Base-by-base conservation (phyloP, 1,284 basidiomycete genomes). In the Lentinula novae-zelandiae region DNA sequence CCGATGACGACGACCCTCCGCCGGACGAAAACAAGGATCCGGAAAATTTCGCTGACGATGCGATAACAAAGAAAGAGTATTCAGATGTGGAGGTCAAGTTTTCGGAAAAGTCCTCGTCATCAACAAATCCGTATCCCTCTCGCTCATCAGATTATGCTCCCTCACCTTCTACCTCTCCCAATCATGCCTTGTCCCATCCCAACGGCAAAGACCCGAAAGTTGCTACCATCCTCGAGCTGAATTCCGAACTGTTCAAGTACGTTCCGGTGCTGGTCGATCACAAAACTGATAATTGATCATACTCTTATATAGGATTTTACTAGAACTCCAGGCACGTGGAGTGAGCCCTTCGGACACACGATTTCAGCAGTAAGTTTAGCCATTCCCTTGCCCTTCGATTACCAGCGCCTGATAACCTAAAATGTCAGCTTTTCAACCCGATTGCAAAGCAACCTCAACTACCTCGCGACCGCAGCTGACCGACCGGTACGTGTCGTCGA, bases 391-490 rank as follows among this genome's bases (percentile, higher is more conserved):
- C 12, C 17, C 34, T 40, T 38, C 8, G 27, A 54, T 56, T 31
- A n/a, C 36, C 13, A 38, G 17, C 20, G 27, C 5, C 22, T 31
- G 13, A 42, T 27, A 15, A 22, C 8, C 57, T 44, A 46, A 36
- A 39, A 46, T 40, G 31, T 46, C 65, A 90, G 87, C 69, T 89
- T 82, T 70, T 70, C 79, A 5, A 60, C 60, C 17, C 81, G 87
- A 61, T 71, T 90, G 46, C 83, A 89, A 67, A 78, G 82, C 33
- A 90, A 90, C 70, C 75, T 91, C 9, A 75, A 79, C 0, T 91
- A 86, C 85, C 73, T 90, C 62, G 86, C 86, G 53, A 78, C 81
- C 20, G 81, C 80, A 33, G 85, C 82, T 39, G 88, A 90, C 66
- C 77, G 77, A 33, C 75, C 70, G 53, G 78, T 77, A 46, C 76